Evolutionary conservation across 257 asterid species (phyloP), one percentile per base, ranked within the genome.

Genomic region (Gentiana straminea): DNA sequence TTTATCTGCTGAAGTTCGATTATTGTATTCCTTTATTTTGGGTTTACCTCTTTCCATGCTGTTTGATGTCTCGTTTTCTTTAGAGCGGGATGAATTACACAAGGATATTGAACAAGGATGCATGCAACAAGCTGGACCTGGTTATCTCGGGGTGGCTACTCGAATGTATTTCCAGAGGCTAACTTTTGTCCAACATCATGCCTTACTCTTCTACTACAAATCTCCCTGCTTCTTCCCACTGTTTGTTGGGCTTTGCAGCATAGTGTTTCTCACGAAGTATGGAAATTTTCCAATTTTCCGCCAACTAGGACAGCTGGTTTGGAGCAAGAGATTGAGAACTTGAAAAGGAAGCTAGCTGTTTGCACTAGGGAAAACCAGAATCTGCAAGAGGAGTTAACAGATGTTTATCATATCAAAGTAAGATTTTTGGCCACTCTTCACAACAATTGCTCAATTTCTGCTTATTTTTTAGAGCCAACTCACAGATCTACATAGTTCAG

Each of bases 111-210:
- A 92, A 63, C 98, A 92, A 70, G 63, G 88, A 66, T 92, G 97
- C 69, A 85, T 88, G 95, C 98, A 92, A 69, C 98, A 92, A 82
- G 84, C 93, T 49, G 98, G 95, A 61, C 83, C 95, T 59, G 78
- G 89, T 74, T 85, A 83, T 76, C 85, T 87, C 59, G 97, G 91
- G 63, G 80, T 84, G 65, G 97, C 95, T 58, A 78, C 97, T 62
- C 86, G 90, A 56, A 67, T 83, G 94, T 88, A 86, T 75, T 84
- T 85, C 63, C 95, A 85, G 71, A 80, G 95, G 98, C 88, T 62
- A 51, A 45, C 41, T 32, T 49, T 8, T 57, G 6, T n/a, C 5
- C 52, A 44, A 51, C 11, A 51, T 35, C 13, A 33, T 48, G 13
- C 8, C 13, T 52, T 24, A 24, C 24, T 24, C 13, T 58, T 33